Conservation (phyloP, 345 rosid genomes). For the Brassica cretica region DNA sequence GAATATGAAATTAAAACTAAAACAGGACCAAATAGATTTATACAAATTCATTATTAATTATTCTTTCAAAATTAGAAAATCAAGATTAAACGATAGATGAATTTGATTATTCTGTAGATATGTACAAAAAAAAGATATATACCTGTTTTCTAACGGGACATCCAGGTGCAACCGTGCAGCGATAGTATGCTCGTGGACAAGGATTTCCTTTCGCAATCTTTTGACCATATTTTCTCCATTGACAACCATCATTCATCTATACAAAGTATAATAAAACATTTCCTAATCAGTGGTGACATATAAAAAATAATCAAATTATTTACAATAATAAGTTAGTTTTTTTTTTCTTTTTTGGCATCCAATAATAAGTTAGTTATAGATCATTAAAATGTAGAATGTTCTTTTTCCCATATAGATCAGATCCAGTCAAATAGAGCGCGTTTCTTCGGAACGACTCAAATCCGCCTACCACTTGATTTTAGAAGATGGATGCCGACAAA, state of each 20-base stretch:
- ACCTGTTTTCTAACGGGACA: conserved; percentile 95
- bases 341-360: no score
- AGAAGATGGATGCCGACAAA: no score
- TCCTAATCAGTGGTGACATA: background rate
- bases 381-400: background rate
- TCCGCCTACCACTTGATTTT: no score
- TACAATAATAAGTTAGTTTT: background rate
- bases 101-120: background rate
- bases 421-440: no score
- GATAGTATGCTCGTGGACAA: conserved; percentile 90
- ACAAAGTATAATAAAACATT: background rate
- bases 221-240: conserved; percentile 97
- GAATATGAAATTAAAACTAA: background rate
- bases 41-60: no score
- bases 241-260: conserved; percentile 95
- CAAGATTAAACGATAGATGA: background rate
- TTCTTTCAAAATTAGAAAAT: background rate
- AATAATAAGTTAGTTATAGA: background rate
- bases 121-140: background rate
- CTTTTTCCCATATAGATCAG: no score
- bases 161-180: conserved; percentile 75
- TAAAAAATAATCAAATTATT: background rate
- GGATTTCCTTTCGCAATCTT: conserved; percentile 89
- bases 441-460: no score
- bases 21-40: background rate